Evolutionary conservation across 163 green algal genomes (phyloP).

Genomic region (Chloroidium sp.): DNA sequence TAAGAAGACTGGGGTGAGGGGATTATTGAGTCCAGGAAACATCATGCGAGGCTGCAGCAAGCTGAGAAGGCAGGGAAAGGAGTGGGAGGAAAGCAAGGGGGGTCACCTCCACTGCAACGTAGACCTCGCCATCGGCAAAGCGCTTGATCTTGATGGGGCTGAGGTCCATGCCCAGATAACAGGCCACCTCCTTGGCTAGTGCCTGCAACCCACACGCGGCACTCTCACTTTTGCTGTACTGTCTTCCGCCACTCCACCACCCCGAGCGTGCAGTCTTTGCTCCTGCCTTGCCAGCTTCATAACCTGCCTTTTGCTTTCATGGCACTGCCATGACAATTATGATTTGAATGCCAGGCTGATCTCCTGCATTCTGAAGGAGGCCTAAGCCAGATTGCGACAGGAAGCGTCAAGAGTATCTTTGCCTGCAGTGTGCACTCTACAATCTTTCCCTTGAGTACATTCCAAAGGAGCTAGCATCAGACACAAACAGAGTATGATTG

Average conservation of each 20-base stretch:
- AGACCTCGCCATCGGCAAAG: slow-evolving; percentile 99
- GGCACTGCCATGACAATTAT: too few species aligned
- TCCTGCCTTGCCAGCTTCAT: too few species aligned
- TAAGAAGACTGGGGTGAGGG: not conserved
- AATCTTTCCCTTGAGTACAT: too few species aligned
- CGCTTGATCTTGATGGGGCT: slow-evolving; percentile 91
- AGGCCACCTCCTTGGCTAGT: slow-evolving; percentile 82
- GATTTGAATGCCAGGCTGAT: too few species aligned
- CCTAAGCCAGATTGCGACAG: too few species aligned
- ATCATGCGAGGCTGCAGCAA: not conserved
- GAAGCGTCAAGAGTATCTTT: too few species aligned
- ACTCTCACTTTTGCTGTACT: not conserved
- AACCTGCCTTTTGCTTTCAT: too few species aligned
- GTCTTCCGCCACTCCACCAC: not conserved
- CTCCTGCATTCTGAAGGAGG: too few species aligned
- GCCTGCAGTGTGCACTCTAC: too few species aligned
- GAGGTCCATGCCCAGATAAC: slow-evolving; percentile 93
- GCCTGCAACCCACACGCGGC: slow-evolving; percentile 4
- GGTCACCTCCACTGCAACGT: slow-evolving; percentile 77
- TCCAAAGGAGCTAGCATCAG: too few species aligned
- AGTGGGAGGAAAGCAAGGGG: not conserved
- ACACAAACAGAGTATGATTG: too few species aligned
- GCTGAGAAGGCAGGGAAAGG: not conserved
- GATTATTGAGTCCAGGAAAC: not conserved
- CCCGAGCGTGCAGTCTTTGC: not conserved